Conservation (phyloP, 2,329 filamentous ascomycete species). For the Dactylellina cionopaga region DNA sequence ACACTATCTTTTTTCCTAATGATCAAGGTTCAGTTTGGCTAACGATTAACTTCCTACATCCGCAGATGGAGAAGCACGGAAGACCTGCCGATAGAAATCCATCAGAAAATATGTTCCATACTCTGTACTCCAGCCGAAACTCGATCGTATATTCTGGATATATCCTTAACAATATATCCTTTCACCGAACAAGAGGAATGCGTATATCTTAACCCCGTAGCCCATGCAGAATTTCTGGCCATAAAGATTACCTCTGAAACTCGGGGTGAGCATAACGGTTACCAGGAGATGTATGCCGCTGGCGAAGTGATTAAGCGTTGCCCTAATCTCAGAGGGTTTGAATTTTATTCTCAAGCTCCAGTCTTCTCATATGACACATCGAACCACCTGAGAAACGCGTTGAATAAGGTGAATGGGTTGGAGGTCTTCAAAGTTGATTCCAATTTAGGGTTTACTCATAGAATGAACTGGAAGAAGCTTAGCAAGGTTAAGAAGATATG, state of each 20-base stretch:
- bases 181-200: slow-evolving; percentile 6
- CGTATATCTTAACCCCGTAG: slow-evolving; percentile 22
- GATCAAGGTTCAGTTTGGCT: background rate
- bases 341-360: slow-evolving; percentile 45
- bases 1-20: background rate
- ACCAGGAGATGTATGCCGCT: slow-evolving; percentile 18
- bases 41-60: background rate
- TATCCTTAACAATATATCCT: slow-evolving; percentile 8
- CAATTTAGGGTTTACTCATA: slow-evolving; percentile 44
- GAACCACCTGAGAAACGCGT: background rate
- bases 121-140: slow-evolving; percentile 22
- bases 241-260: slow-evolving; percentile 19
- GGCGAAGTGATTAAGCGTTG: slow-evolving; percentile 31
- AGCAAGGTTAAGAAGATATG: slow-evolving; percentile 27
- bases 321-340: slow-evolving; percentile 35
- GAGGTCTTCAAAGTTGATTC: slow-evolving; percentile 44
- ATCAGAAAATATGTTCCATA: slow-evolving; percentile 15
- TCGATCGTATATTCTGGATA: slow-evolving; percentile 3
- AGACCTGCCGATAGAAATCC: slow-evolving; percentile 12
- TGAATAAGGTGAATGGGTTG: slow-evolving; percentile 14
- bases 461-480: slow-evolving; percentile 29
- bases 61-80: slow-evolving; percentile 33
- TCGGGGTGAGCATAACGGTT: slow-evolving; percentile 13
- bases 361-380: slow-evolving; percentile 42
- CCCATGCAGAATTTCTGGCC: slow-evolving; percentile 22